Evolutionary conservation across 768 basidiomycete genomes (phyloP).

Genomic region (Mycena maculata): DNA sequence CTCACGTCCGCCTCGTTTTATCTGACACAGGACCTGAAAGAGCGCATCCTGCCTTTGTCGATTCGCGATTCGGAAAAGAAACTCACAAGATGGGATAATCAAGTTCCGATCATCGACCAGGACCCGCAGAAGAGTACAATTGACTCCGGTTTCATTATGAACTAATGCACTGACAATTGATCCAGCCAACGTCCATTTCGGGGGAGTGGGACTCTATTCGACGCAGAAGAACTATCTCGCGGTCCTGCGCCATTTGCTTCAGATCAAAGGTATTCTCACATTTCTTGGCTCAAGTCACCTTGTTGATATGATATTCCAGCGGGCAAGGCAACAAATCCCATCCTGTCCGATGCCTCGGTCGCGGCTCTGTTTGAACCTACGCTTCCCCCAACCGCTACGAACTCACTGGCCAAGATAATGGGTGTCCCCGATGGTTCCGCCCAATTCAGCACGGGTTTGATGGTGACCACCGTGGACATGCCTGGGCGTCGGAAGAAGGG

Average conservation of each 20-base stretch:
- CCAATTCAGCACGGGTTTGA: slow-evolving; percentile 47
- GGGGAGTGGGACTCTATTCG: slow-evolving; percentile 44
- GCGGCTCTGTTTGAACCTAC: slow-evolving; percentile 43
- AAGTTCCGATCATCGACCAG: slow-evolving; percentile 39
- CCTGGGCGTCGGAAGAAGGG: slow-evolving; percentile 44
- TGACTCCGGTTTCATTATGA: background rate
- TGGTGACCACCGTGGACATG: slow-evolving; percentile 42
- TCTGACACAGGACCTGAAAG: slow-evolving; percentile 39
- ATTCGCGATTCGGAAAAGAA: slow-evolving; percentile 38
- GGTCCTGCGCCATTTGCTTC: slow-evolving; percentile 47
- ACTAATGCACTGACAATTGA: background rate
- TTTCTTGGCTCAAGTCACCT: background rate
- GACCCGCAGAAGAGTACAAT: slow-evolving; percentile 42
- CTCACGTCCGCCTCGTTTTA: slow-evolving; percentile 44
- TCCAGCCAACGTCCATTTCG: slow-evolving; percentile 40
- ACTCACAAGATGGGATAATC: slow-evolving; percentile 35
- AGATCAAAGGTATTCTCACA: slow-evolving; percentile 38
- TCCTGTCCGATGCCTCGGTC: slow-evolving; percentile 37
- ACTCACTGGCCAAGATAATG: slow-evolving; percentile 33
- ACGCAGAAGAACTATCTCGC: slow-evolving; percentile 46
- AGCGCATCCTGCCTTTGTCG: slow-evolving; percentile 35
- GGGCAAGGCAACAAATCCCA: slow-evolving; percentile 36
- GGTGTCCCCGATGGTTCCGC: slow-evolving; percentile 30
- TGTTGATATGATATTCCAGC: slow-evolving; percentile 25
- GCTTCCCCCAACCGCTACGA: slow-evolving; percentile 36